These are phyloP conservation scores for Excoecaria cochinchinensis DNA, from an alignment of 345 rosid species.

Conservation along the genomic window DNA sequence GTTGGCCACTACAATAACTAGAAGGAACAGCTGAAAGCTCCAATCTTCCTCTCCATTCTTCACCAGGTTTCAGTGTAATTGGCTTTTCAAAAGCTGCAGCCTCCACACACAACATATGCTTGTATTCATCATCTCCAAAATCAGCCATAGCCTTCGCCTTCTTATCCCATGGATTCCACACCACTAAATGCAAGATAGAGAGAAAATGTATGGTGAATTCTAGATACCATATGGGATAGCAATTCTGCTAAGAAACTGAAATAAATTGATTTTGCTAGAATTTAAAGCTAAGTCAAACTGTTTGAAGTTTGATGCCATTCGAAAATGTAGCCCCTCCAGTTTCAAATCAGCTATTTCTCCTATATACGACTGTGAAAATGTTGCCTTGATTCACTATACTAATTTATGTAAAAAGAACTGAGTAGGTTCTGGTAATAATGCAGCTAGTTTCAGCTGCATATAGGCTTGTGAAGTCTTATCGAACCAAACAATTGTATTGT, in stretches of 20 bases:
- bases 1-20: constrained; percentile 94
- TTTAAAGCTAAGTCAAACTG: neutral
- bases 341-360: neutral
- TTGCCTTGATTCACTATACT: too few species aligned
- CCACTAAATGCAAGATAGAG: constrained; percentile 17
- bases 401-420: too few species aligned
- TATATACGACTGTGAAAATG: too few species aligned
- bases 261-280: neutral
- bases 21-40: constrained; percentile 91
- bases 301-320: neutral
- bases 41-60: constrained; percentile 92
- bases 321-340: neutral
- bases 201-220: neutral
- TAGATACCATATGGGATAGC: too few species aligned
- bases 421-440: too few species aligned
- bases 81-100: constrained; percentile 27
- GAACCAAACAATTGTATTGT: too few species aligned
- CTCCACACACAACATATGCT: constrained; percentile 41
- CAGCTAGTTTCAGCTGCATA: too few species aligned
- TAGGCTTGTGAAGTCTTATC: too few species aligned
- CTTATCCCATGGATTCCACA: constrained; percentile 34
- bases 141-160: constrained; percentile 28
- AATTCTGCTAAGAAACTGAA: neutral
- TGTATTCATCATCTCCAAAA: constrained; percentile 69
- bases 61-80: constrained; percentile 31